Evolutionary conservation across 1,139 yeast species (phyloP).

Genomic region (Yamadazyma jaroonii): DNA sequence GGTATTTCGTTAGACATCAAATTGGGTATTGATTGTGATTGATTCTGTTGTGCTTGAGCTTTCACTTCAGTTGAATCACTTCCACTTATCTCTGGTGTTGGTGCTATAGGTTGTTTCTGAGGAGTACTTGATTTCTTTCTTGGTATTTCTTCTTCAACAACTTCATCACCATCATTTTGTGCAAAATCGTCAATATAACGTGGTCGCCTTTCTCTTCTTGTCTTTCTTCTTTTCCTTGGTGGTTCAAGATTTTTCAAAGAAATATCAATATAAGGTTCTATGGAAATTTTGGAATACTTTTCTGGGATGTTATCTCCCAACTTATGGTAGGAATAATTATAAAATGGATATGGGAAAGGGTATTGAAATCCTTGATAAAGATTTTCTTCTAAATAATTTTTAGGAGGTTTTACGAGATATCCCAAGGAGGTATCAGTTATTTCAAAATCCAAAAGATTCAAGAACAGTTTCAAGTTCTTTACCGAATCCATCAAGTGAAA

Average conservation of each 20-base stretch:
- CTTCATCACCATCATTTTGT: too few relatives aligned
- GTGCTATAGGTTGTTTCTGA: too few relatives aligned
- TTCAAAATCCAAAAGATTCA: constrained; percentile 36
- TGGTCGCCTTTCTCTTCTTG: background rate
- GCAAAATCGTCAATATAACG: too few relatives aligned
- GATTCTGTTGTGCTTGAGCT: too few relatives aligned
- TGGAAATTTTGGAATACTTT: constrained; percentile 26
- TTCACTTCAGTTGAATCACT: too few relatives aligned
- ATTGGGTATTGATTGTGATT: too few relatives aligned
- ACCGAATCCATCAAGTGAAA: constrained; percentile 37
- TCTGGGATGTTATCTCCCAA: constrained; percentile 27
- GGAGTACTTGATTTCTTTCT: too few relatives aligned
- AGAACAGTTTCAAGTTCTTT: constrained; percentile 33
- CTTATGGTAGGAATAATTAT: constrained; percentile 44
- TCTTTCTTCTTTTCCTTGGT: constrained; percentile 8
- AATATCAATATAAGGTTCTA: constrained; percentile 39
- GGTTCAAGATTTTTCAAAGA: constrained; percentile 21
- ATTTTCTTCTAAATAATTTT: constrained; percentile 32
- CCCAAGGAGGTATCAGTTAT: constrained; percentile 39
- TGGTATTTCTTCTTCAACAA: too few relatives aligned
- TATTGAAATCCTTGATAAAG: constrained; percentile 44
- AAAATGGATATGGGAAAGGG: constrained; percentile 48
- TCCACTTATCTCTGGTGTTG: too few relatives aligned
- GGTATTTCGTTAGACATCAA: too few relatives aligned
- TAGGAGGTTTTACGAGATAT: constrained; percentile 40